These are phyloP conservation scores for Porphyrellus sp. DNA, from an alignment of 1,284 basidiomycete species.

Conservation along the genomic window DNA sequence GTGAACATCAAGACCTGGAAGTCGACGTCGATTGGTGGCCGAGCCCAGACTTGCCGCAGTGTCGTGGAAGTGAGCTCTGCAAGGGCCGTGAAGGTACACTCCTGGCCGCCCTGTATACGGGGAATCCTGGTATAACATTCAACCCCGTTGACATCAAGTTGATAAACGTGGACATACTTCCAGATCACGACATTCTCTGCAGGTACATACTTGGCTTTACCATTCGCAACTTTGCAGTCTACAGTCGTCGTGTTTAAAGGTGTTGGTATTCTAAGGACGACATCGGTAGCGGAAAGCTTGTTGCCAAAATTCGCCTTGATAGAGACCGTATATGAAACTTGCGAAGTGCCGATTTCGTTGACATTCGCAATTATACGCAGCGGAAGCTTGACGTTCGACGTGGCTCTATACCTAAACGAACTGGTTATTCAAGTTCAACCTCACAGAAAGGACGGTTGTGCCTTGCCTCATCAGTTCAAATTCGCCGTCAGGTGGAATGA, in stretches of 20 bases:
- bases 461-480: constrained; percentile 93
- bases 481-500: constrained; percentile 97
- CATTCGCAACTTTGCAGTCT: constrained; percentile 85
- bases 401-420: constrained; percentile 81
- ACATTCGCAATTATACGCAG: constrained; percentile 89
- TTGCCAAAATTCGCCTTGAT: constrained; percentile 87
- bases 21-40: constrained; percentile 96
- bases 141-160: constrained; percentile 1
- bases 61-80: constrained; percentile 87
- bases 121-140: constrained; percentile 64
- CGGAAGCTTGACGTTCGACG: constrained; percentile 93
- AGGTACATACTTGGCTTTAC: constrained; percentile 97
- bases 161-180: constrained; percentile 71
- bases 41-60: constrained; percentile 89
- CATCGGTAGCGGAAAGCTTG: constrained; percentile 91
- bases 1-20: constrained; percentile 99
- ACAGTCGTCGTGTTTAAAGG: constrained; percentile 92
- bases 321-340: constrained; percentile 89
- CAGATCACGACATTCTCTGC: constrained; percentile 94
- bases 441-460: constrained; percentile 3
- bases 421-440: constrained; percentile 3
- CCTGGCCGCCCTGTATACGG: constrained; percentile 88
- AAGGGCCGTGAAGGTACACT: constrained; percentile 82
- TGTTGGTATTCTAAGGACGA: constrained; percentile 92
- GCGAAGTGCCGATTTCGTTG: constrained; percentile 86